phyloP scores from a whole-genome alignment of 495 filamentous ascomycete species.

The Neurospora hispaniola region DNA sequence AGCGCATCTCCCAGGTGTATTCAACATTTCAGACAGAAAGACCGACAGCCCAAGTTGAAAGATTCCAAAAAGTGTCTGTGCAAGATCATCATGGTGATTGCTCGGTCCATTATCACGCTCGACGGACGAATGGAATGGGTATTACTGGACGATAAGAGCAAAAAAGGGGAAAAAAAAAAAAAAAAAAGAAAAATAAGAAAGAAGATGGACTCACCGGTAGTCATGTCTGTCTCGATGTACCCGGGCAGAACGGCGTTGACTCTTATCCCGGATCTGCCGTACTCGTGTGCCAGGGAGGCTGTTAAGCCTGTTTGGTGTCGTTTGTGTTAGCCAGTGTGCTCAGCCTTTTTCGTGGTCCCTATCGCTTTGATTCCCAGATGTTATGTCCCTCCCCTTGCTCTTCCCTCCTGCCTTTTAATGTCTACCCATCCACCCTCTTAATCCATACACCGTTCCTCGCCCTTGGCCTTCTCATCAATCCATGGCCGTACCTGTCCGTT shows the following conservation, averaged over 20 bases:
- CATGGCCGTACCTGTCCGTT: too few relatives aligned
- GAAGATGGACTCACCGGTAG: constrained; percentile 41
- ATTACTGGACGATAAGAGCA: neutral
- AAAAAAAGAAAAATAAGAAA: neutral
- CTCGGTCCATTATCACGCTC: neutral
- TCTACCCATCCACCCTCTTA: neutral
- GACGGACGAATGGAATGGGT: too few relatives aligned
- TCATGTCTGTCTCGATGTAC: constrained; percentile 74
- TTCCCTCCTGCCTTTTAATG: neutral
- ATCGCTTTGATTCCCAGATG: too few relatives aligned
- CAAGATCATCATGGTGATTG: too few relatives aligned
- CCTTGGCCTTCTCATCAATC: too few relatives aligned
- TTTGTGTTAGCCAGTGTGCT: neutral
- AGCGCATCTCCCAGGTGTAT: too few relatives aligned
- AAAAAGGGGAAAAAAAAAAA: neutral
- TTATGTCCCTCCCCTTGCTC: neutral
- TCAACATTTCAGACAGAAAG: too few relatives aligned
- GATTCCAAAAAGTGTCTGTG: too few relatives aligned
- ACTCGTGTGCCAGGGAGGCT: constrained; percentile 55
- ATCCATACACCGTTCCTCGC: neutral
- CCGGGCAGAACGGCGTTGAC: constrained; percentile 79
- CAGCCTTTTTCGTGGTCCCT: neutral
- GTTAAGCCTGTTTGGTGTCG: constrained; percentile 44
- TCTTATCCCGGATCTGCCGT: constrained; percentile 45
- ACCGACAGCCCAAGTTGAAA: too few relatives aligned